Conservation (phyloP, 2,329 filamentous ascomycete genomes). For the Pezicula radicicola region DNA sequence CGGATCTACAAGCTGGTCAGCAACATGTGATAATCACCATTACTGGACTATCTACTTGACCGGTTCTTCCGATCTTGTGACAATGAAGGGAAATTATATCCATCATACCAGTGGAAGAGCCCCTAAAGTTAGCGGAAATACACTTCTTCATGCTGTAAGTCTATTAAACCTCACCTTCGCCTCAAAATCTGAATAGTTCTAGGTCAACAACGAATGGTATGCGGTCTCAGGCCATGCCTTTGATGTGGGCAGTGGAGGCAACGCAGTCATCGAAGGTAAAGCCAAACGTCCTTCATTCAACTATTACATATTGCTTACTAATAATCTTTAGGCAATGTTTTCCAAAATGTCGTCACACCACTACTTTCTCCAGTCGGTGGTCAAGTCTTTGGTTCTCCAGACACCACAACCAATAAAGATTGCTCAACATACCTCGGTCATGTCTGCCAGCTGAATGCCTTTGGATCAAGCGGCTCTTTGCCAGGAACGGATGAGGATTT, state of each 20-base stretch:
- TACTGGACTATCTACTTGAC: slow-evolving; percentile 44
- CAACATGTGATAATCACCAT: slow-evolving; percentile 41
- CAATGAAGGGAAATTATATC: slow-evolving; percentile 41
- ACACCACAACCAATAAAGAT: slow-evolving; percentile 13
- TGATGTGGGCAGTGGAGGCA: slow-evolving; percentile 30
- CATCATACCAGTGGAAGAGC: slow-evolving; percentile 40
- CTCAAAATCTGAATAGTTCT: too few species aligned
- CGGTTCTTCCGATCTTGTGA: slow-evolving; percentile 36
- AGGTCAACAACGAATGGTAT: slow-evolving; percentile 39
- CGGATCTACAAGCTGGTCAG: slow-evolving; percentile 38
- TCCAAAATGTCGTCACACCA: slow-evolving; percentile 37
- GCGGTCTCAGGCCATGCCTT: slow-evolving; percentile 42
- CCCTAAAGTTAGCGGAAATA: slow-evolving; percentile 38
- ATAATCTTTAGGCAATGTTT: slow-evolving; percentile 27
- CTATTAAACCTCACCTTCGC: too few species aligned
- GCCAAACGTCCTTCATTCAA: too few species aligned
- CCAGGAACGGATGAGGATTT: slow-evolving; percentile 24
- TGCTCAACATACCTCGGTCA: slow-evolving; percentile 17
- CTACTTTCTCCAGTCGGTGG: slow-evolving; percentile 4
- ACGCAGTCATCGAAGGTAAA: slow-evolving; percentile 39
- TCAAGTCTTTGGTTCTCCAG: slow-evolving; percentile 15
- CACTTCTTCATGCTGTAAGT: slow-evolving; percentile 32
- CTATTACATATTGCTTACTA: too few species aligned
- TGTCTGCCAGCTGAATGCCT: slow-evolving; percentile 14
- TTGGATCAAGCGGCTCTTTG: slow-evolving; percentile 25